phyloP scores from a whole-genome alignment of 768 basidiomycete species.

The Atractiella rhizophila region DNA sequence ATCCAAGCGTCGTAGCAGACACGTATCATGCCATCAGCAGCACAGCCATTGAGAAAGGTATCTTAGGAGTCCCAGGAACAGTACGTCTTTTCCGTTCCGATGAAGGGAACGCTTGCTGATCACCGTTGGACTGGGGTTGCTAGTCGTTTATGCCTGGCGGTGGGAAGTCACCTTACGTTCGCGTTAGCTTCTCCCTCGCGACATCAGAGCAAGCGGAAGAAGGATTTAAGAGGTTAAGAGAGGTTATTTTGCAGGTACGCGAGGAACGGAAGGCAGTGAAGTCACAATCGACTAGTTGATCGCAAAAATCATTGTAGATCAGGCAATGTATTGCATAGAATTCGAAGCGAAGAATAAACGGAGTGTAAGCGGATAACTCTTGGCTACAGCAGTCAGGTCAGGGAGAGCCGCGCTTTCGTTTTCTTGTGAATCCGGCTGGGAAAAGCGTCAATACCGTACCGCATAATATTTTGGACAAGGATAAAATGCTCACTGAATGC shows the following conservation, averaged over 20 bases:
- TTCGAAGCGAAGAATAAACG: no score
- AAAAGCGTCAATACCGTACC: no score
- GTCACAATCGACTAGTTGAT: no score
- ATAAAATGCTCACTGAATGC: no score
- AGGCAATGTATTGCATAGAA: no score
- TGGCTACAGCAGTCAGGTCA: no score
- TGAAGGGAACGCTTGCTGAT: not conserved
- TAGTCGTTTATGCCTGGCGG: slow-evolving; percentile 55
- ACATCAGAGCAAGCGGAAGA: slow-evolving; percentile 43
- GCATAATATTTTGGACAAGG: no score
- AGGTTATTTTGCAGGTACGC: slow-evolving; percentile 14
- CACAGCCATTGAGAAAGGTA: slow-evolving; percentile 50
- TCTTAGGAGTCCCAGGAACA: slow-evolving; percentile 61
- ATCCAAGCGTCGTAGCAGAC: slow-evolving; percentile 32
- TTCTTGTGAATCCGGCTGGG: no score
- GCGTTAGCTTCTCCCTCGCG: slow-evolving; percentile 54
- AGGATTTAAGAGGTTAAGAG: slow-evolving; percentile 37
- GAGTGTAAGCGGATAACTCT: no score
- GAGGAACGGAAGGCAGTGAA: no score
- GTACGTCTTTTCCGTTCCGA: not conserved
- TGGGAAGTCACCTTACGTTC: slow-evolving; percentile 42
- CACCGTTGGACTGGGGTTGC: slow-evolving; percentile 18
- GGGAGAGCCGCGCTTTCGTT: no score
- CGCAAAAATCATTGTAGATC: no score
- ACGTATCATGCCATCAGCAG: slow-evolving; percentile 46